Conservation (phyloP, 2,329 filamentous ascomycete genomes). For the Colletotrichum musicola region DNA sequence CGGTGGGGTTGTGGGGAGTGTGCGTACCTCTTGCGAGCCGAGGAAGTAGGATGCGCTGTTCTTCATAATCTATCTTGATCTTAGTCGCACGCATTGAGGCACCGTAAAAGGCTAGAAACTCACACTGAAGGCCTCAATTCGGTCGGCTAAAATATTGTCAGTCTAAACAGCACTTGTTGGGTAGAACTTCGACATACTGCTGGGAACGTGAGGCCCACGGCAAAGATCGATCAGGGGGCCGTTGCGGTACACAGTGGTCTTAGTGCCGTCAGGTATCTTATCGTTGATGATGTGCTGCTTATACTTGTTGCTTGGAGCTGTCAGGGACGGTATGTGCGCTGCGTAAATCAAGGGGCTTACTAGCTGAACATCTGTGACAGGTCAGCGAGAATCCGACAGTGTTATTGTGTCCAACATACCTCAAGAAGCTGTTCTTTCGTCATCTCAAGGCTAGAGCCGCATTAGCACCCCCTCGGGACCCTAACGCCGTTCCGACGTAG, state of each 20-base stretch:
- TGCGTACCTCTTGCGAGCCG: constrained; percentile 76
- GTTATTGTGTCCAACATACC: constrained; percentile 61
- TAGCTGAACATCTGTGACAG: constrained; percentile 76
- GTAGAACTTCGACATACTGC: constrained; percentile 19
- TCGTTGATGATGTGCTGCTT: constrained; percentile 98
- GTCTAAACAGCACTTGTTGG: constrained; percentile 52
- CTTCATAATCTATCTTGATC: constrained; percentile 64
- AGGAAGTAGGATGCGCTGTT: constrained; percentile 86
- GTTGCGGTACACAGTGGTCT: constrained; percentile 93
- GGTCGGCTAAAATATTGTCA: constrained; percentile 68
- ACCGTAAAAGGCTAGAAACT: constrained; percentile 46
- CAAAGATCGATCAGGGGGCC: constrained; percentile 96
- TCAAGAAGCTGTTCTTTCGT: constrained; percentile 92
- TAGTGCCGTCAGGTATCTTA: constrained; percentile 89
- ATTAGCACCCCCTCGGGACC: neutral
- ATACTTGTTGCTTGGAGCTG: constrained; percentile 78
- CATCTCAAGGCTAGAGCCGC: constrained; percentile 69
- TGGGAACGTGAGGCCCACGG: constrained; percentile 92
- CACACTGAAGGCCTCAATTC: constrained; percentile 94
- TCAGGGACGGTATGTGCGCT: neutral
- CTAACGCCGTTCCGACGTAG: neutral
- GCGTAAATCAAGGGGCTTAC: neutral
- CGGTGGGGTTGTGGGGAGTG: neutral
- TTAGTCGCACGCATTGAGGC: constrained; percentile 44
- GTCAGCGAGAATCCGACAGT: constrained; percentile 5